phyloP scores from a whole-genome alignment of 2,329 filamentous ascomycete species.

The Dothideomycetes sp. region DNA sequence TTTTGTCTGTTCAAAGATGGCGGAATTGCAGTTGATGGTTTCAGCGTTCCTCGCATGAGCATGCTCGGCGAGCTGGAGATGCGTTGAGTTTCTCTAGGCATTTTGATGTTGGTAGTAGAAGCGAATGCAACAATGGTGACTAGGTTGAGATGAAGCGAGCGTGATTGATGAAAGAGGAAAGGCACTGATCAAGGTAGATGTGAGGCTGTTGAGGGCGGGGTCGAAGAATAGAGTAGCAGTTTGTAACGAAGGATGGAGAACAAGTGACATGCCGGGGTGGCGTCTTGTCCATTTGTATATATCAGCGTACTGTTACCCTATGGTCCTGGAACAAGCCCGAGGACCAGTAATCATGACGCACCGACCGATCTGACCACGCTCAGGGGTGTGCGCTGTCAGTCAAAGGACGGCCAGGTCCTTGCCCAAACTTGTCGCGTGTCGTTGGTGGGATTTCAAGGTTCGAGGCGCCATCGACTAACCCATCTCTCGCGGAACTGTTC shows the following conservation, averaged over 20 bases:
- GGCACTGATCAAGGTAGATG: too few species aligned
- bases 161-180: neutral
- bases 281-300: neutral
- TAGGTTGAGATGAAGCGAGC: neutral
- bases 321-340: too few species aligned
- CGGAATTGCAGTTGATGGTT: conserved; percentile 15
- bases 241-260: neutral
- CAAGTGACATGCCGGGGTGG: neutral
- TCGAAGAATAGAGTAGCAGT: neutral
- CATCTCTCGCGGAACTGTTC: neutral
- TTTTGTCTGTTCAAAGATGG: conserved; percentile 19
- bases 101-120: neutral
- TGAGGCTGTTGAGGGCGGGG: neutral
- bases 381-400: neutral
- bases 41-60: conserved; percentile 14
- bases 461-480: too few species aligned
- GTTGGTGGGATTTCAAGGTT: too few species aligned
- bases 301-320: neutral
- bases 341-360: conserved; percentile 4
- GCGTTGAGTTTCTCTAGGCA: conserved; percentile 7
- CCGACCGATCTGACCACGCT: neutral
- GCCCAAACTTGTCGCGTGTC: too few species aligned
- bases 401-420: neutral
- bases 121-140: too few species aligned
- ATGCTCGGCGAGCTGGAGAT: conserved; percentile 4